Conservation (phyloP, 2,329 filamentous ascomycete species). For the Raffaelea albimanens region DNA sequence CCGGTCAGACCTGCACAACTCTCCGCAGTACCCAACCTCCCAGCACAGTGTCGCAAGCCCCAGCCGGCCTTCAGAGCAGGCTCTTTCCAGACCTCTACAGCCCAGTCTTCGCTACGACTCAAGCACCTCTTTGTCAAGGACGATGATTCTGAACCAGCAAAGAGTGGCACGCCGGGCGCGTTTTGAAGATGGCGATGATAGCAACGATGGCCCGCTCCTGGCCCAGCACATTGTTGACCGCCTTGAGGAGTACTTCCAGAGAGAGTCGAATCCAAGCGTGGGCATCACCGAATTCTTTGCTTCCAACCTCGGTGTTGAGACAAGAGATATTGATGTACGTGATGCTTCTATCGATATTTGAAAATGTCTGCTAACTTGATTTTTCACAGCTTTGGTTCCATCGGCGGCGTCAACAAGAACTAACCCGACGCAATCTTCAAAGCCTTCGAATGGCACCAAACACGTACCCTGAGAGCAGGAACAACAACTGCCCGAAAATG, state of each 20-base stretch:
- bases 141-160: slow-evolving; percentile 36
- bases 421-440: slow-evolving; percentile 33
- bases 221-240: slow-evolving; percentile 38
- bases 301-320: slow-evolving; percentile 43
- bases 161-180: slow-evolving; percentile 29
- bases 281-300: slow-evolving; percentile 43
- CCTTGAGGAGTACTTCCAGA: slow-evolving; percentile 43
- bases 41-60: neutral
- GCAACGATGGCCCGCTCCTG: slow-evolving; percentile 34
- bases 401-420: slow-evolving; percentile 40
- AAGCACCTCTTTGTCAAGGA: slow-evolving; percentile 14
- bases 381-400: slow-evolving; percentile 37
- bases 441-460: slow-evolving; percentile 31
- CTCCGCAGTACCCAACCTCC: neutral
- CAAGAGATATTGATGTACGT: slow-evolving; percentile 32
- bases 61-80: slow-evolving; percentile 12
- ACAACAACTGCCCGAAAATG: slow-evolving; percentile 28
- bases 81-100: slow-evolving; percentile 18
- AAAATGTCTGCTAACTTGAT: too few species aligned
- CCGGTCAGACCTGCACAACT: neutral
- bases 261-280: slow-evolving; percentile 36
- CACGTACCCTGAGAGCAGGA: slow-evolving; percentile 12
- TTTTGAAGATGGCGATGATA: slow-evolving; percentile 23
- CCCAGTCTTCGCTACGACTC: neutral
- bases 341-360: neutral